Evolutionary conservation across 1,284 basidiomycete genomes (phyloP).

Genomic region (Ceratobasidium sp.): DNA sequence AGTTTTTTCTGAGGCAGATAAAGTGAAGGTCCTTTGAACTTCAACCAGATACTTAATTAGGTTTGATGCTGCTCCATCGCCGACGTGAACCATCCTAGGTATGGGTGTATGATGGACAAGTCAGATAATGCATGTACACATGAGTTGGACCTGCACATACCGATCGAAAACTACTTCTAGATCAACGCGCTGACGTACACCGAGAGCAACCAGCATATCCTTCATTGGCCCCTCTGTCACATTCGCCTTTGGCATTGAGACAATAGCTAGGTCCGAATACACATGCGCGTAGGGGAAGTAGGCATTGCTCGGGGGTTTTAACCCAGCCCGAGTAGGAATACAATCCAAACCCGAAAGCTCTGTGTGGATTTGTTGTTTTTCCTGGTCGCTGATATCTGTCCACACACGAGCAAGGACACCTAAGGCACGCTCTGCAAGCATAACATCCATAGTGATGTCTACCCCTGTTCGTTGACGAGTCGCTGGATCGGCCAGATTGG

Average conservation of each 20-base stretch:
- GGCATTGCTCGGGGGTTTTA: conserved; percentile 75
- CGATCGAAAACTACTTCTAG: conserved; percentile 83
- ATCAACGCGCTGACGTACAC: conserved; percentile 91
- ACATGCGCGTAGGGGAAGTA: conserved; percentile 90
- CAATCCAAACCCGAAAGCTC: conserved; percentile 70
- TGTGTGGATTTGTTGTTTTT: conserved; percentile 63
- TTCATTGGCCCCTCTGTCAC: conserved; percentile 78
- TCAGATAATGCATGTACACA: conserved; percentile 33
- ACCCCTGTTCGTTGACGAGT: conserved; percentile 48
- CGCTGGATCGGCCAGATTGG: conserved; percentile 63
- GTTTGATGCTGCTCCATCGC: conserved; percentile 80
- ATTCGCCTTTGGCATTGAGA: conserved; percentile 72
- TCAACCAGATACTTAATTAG: conserved; percentile 86
- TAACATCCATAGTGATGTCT: conserved; percentile 68
- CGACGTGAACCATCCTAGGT: conserved; percentile 85
- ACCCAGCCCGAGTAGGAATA: conserved; percentile 81
- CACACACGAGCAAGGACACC: conserved; percentile 75
- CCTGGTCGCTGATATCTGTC: conserved; percentile 67
- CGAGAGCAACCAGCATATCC: conserved; percentile 65
- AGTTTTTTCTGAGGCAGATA: conserved; percentile 67
- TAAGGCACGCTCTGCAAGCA: conserved; percentile 86
- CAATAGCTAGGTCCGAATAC: conserved; percentile 86
- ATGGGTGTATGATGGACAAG: background rate
- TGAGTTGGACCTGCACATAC: conserved; percentile 50
- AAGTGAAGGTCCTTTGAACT: conserved; percentile 72